Percentiles rank a stretch among this genome's conserved stretches.
Evolutionary conservation across 805 yeast species (phyloP).

Genomic region (Yamadazyma olivae): DNA sequence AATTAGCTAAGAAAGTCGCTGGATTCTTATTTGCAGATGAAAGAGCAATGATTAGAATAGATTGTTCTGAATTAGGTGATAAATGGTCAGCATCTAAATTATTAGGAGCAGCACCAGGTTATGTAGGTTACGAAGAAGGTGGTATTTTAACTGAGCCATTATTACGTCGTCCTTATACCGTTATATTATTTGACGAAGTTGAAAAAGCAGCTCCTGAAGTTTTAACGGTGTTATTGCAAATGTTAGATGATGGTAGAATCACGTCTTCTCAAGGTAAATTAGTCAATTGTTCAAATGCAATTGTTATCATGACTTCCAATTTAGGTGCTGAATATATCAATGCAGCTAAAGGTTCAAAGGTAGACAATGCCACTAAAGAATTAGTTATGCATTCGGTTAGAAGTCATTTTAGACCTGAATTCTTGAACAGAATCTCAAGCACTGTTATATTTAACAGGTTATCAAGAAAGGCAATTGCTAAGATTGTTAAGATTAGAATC

Average conservation of each 20-base stretch:
- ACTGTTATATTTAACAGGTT: constrained; percentile 91
- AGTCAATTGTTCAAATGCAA: constrained; percentile 87
- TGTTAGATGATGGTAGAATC: constrained; percentile 94
- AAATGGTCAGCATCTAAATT: constrained; percentile 94
- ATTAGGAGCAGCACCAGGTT: constrained; percentile 96
- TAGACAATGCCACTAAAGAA: constrained; percentile 67
- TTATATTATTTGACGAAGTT: constrained; percentile 94
- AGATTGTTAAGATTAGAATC: constrained; percentile 85
- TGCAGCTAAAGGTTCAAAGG: constrained; percentile 58
- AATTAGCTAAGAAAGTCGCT: constrained; percentile 93
- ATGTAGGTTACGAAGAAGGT: constrained; percentile 95
- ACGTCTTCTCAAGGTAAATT: constrained; percentile 93
- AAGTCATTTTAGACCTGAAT: constrained; percentile 94
- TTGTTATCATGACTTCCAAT: constrained; percentile 95
- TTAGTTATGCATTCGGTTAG: constrained; percentile 81
- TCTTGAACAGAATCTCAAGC: constrained; percentile 91
- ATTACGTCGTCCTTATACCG: constrained; percentile 90
- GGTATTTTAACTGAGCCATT: constrained; percentile 93
- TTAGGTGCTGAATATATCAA: constrained; percentile 91
- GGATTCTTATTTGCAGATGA: constrained; percentile 96
- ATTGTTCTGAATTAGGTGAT: constrained; percentile 94
- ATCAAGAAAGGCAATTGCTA: constrained; percentile 85
- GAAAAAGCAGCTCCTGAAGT: constrained; percentile 99
- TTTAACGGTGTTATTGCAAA: constrained; percentile 83
- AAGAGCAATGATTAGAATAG: constrained; percentile 94